Percentiles rank a stretch among this genome's conserved stretches.
phyloP scores from a whole-genome alignment of 805 yeast species.

The Cephaloascus fragrans region DNA sequence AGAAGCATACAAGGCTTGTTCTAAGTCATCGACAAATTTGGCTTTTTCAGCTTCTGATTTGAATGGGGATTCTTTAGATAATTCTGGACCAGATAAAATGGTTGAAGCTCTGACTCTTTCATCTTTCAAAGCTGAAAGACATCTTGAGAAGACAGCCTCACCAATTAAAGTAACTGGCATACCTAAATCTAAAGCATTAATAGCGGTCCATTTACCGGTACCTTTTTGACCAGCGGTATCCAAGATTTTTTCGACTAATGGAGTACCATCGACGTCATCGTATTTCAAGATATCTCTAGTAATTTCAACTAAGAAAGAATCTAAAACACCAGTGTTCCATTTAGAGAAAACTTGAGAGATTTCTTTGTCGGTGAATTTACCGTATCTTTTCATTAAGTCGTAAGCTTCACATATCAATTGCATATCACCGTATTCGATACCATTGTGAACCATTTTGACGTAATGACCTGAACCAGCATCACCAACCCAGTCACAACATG shows the following conservation, averaged over 20 bases:
- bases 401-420: conserved; percentile 97
- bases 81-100: conserved; percentile 69
- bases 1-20: conserved; percentile 97
- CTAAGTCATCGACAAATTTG: conserved; percentile 83
- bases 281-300: conserved; percentile 89
- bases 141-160: conserved; percentile 97
- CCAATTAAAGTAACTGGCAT: conserved; percentile 98
- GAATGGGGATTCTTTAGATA: conserved; percentile 39
- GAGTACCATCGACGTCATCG: conserved; percentile 85
- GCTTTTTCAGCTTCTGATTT: conserved; percentile 42
- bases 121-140: conserved; percentile 82
- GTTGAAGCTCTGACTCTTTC: conserved; percentile 87
- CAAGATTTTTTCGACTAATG: conserved; percentile 91
- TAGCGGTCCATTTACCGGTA: conserved; percentile 99
- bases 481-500: conserved; percentile 99
- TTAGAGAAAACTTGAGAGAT: conserved; percentile 83
- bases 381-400: conserved; percentile 90
- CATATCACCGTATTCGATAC: conserved; percentile 99
- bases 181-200: conserved; percentile 94
- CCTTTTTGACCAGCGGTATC: conserved; percentile 99
- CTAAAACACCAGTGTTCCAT: conserved; percentile 97
- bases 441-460: conserved; percentile 99
- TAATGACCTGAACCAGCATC: conserved; percentile 98
- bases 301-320: conserved; percentile 93
- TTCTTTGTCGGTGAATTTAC: conserved; percentile 84